Conservation (phyloP, 768 basidiomycete species). For the Mycena chlorophos region DNA sequence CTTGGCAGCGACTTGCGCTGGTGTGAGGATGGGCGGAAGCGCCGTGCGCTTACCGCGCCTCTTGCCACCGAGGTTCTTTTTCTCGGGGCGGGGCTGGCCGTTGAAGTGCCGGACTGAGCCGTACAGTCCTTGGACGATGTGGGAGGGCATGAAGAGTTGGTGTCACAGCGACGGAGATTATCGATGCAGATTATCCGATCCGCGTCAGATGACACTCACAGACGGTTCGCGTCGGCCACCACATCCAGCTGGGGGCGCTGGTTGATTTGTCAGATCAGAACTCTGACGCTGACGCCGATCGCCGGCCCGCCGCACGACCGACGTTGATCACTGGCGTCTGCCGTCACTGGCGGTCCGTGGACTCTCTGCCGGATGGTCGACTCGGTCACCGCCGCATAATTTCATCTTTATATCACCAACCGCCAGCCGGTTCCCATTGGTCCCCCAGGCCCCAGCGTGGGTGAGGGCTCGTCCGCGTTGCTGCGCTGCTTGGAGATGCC, state of each 20-base stretch:
- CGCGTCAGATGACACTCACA: not conserved
- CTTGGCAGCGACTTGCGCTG: not conserved
- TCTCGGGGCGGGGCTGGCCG: not conserved
- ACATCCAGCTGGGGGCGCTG: too few species aligned
- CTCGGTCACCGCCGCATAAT: too few species aligned
- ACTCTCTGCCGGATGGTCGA: too few species aligned
- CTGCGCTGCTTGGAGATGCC: too few species aligned
- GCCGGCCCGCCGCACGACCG: too few species aligned
- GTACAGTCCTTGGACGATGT: not conserved
- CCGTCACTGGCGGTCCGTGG: too few species aligned
- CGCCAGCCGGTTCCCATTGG: too few species aligned
- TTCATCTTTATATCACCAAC: too few species aligned
- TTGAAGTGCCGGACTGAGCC: not conserved
- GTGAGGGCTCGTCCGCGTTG: not conserved
- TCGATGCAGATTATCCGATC: not conserved
- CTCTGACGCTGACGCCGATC: too few species aligned
- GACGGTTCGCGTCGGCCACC: slow-evolving; percentile 2
- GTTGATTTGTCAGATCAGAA: too few species aligned
- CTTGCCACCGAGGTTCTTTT: not conserved
- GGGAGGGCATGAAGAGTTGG: not conserved
- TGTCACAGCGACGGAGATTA: not conserved
- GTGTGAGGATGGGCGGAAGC: not conserved
- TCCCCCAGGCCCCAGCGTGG: not conserved
- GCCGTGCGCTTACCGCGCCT: not conserved
- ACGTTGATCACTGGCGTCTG: too few species aligned